Evolutionary conservation across 495 filamentous ascomycete genomes (phyloP), one percentile per base, ranked within the genome.

Genomic region (Durotheca rogersii): DNA sequence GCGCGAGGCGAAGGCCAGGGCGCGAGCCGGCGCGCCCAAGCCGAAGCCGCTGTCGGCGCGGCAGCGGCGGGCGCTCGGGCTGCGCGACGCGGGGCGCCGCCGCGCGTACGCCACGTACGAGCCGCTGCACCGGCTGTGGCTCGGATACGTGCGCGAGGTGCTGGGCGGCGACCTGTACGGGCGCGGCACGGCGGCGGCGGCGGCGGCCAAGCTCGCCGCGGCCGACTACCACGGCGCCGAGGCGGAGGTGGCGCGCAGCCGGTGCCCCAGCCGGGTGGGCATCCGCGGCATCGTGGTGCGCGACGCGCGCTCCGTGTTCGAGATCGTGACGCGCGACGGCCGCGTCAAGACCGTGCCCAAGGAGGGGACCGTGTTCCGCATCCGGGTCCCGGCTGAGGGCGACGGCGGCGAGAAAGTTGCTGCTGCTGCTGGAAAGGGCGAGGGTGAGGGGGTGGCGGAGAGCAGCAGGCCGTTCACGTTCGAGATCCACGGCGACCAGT

Each of bases 211-310:
- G 65, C 68, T 95, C 42, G 81, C 77, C 15, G 87, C 84, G 60
- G 89, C 89, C 29, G 93, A 98, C 67, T 94, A 84, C 58, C 93
- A 96, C 67, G 93, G 93, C 0, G 90, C 92, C 12, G 72, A 83
- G 65, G 65, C 96, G 10, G 84, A 90, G 76, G 87, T 97, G 21
- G 86, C 92, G 48, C 70, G 91, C 49, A 88, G 88, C 66, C 63
- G 81, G 39, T 95, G 88, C 72, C 81, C 84, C 32, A 81, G 86
- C 32, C 72, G 91, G 44, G 93, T 98, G 3, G 92, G 93, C 0
- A 60, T 90, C 34, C 80, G 71, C 57, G 93, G 93, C 10, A 90
- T 96, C 62, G 87, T 96, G 58, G 80, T 95, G 14, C 83, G 88
- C 64, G 93, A 98, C 73, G 83, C 86, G 21, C 90, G 85, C 67